These are phyloP conservation scores for Ophiostoma pallidulum DNA, from an alignment of 2,329 filamentous ascomycete genomes.

Conservation along the genomic window DNA sequence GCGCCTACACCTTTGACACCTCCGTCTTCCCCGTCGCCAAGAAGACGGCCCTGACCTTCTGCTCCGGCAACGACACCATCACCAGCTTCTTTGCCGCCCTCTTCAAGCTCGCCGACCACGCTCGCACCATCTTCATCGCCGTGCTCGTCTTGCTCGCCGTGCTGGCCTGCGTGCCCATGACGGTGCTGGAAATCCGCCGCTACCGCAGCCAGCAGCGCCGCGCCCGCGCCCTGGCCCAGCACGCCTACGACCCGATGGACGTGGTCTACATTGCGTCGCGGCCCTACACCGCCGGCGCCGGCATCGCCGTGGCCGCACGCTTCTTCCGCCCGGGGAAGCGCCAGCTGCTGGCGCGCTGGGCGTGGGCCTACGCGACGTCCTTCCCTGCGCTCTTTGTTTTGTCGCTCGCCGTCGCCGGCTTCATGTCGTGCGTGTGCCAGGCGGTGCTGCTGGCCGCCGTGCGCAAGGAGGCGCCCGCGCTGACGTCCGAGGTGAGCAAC, in stretches of 20 bases:
- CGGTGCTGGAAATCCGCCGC: conserved; percentile 66
- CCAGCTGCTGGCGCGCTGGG: conserved; percentile 71
- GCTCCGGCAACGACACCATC: conserved; percentile 74
- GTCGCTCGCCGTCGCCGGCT: conserved; percentile 69
- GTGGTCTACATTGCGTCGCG: conserved; percentile 80
- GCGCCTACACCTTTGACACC: conserved; percentile 67
- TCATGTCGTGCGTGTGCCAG: conserved; percentile 77
- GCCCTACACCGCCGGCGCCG: conserved; percentile 62
- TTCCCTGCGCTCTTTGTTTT: conserved; percentile 78
- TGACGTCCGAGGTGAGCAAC: conserved; percentile 63
- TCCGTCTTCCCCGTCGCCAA: conserved; percentile 71
- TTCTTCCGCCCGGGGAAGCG: conserved; percentile 48
- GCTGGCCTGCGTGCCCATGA: conserved; percentile 59
- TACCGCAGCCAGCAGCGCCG: conserved; percentile 66
- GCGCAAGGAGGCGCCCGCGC: conserved; percentile 63
- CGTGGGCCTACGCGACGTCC: conserved; percentile 78
- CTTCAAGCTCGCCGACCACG: conserved; percentile 54
- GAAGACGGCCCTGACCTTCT: conserved; percentile 78
- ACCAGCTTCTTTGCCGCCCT: conserved; percentile 73
- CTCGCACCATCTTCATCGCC: conserved; percentile 67
- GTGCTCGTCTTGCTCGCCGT: conserved; percentile 48
- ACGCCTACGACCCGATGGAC: conserved; percentile 72
- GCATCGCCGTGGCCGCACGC: conserved; percentile 58
- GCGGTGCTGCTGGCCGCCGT: conserved; percentile 65
- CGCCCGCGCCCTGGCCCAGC: conserved; percentile 48